These are phyloP conservation scores for Metschnikowia bowlesiae DNA, from an alignment of 805 yeast species.

Conservation along the genomic window DNA sequence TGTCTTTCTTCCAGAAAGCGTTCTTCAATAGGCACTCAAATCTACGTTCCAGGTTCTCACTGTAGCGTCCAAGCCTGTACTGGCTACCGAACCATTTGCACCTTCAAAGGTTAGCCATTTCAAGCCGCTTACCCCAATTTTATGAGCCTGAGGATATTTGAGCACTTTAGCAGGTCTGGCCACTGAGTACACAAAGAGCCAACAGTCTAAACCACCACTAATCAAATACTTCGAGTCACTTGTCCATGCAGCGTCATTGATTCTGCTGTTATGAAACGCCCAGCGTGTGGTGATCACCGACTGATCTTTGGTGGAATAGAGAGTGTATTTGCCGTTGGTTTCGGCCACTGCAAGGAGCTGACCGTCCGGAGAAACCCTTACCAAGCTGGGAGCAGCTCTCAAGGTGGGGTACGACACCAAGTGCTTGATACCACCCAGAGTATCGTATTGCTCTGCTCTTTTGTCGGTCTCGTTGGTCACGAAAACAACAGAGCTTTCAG, in stretches of 20 bases:
- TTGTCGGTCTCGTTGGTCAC: constrained; percentile 30
- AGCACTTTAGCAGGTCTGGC: constrained; percentile 71
- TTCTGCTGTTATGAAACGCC: constrained; percentile 89
- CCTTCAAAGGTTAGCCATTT: constrained; percentile 54
- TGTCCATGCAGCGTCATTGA: constrained; percentile 77
- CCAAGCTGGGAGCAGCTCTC: constrained; percentile 58
- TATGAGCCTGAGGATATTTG: constrained; percentile 76
- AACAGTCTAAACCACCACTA: constrained; percentile 81
- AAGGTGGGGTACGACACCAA: constrained; percentile 32
- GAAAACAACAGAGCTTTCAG: constrained; percentile 20
- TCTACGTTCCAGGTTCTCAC: constrained; percentile 67
- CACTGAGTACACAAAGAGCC: constrained; percentile 74
- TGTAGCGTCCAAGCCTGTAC: constrained; percentile 79
- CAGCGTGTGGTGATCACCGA: constrained; percentile 77
- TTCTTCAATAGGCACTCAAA: constrained; percentile 13
- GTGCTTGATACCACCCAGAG: constrained; percentile 39
- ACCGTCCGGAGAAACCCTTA: constrained; percentile 69
- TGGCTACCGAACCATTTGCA: constrained; percentile 41
- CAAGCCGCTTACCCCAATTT: constrained; percentile 76
- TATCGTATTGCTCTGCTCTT: constrained; percentile 26
- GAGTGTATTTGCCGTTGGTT: constrained; percentile 75
- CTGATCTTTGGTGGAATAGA: constrained; percentile 54
- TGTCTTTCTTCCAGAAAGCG: neutral
- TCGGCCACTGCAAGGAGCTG: constrained; percentile 80
- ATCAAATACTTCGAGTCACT: constrained; percentile 66